These are phyloP conservation scores for Ogataea allantospora DNA, from an alignment of 805 yeast genomes.

Conservation along the genomic window DNA sequence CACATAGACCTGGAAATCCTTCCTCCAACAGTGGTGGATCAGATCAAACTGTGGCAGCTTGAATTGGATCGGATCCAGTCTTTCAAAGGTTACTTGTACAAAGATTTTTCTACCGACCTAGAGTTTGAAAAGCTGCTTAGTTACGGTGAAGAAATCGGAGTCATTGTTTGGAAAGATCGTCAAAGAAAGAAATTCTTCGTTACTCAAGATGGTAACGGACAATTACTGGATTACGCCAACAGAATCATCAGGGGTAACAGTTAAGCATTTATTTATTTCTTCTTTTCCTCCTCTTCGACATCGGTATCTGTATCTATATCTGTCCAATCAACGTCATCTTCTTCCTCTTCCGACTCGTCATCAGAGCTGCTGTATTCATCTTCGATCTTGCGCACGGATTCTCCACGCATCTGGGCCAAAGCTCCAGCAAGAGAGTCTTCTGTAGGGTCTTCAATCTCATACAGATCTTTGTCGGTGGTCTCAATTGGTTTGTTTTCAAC, in stretches of 20 bases:
- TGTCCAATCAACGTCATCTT: slow-evolving; percentile 37
- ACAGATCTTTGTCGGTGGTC: slow-evolving; percentile 39
- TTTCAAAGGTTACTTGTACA: slow-evolving; percentile 81
- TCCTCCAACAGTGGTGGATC: slow-evolving; percentile 97
- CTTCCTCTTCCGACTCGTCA: slow-evolving; percentile 37
- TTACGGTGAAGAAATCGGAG: slow-evolving; percentile 91
- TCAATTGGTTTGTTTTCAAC: slow-evolving; percentile 61
- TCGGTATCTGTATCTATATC: slow-evolving; percentile 67
- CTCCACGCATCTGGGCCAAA: slow-evolving; percentile 66
- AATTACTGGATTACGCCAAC: slow-evolving; percentile 88
- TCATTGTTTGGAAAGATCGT: slow-evolving; percentile 81
- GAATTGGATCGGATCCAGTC: slow-evolving; percentile 90
- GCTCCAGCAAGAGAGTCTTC: slow-evolving; percentile 78
- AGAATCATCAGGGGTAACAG: slow-evolving; percentile 37
- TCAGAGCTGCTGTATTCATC: slow-evolving; percentile 39
- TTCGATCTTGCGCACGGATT: slow-evolving; percentile 43
- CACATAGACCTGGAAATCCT: slow-evolving; percentile 59
- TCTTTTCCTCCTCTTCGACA: slow-evolving; percentile 43
- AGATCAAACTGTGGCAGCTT: slow-evolving; percentile 91
- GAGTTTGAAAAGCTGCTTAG: slow-evolving; percentile 71
- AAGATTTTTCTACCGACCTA: slow-evolving; percentile 73
- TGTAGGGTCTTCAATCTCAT: slow-evolving; percentile 67
- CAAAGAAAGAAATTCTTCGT: slow-evolving; percentile 75
- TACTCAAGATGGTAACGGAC: slow-evolving; percentile 79
- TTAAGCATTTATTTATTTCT: slow-evolving; percentile 6